phyloP scores from a whole-genome alignment of 352 stramenopile genomes.

The Phytopythium cucurbitacearum region DNA sequence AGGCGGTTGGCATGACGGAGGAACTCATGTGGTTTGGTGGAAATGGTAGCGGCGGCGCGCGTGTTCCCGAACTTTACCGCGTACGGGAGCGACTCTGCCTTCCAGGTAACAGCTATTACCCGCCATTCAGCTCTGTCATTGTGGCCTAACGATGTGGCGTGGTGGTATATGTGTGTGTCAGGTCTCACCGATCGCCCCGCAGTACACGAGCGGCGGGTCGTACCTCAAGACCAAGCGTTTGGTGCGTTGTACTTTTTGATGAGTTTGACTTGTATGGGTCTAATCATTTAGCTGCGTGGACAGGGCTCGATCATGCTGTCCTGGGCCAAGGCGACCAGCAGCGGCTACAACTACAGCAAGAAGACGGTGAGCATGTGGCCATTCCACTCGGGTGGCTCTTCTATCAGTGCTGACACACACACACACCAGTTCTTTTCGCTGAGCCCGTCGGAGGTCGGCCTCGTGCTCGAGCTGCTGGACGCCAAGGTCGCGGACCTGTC shows the following conservation, averaged over 20 bases:
- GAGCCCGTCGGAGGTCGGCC: constrained; percentile 68
- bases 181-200: constrained; percentile 55
- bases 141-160: not conserved
- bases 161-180: constrained; percentile 4
- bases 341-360: constrained; percentile 76
- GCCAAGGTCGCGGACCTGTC: constrained; percentile 55
- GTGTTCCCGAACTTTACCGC: constrained; percentile 75
- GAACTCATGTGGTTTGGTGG: not conserved
- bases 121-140: too few relatives aligned
- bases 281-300: constrained; percentile 1
- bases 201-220: constrained; percentile 56
- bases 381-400: not conserved
- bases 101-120: constrained; percentile 30
- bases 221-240: constrained; percentile 83
- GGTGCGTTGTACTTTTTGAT: constrained; percentile 19
- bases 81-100: constrained; percentile 70
- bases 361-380: constrained; percentile 49
- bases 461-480: constrained; percentile 77
- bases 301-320: constrained; percentile 82
- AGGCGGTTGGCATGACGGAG: not conserved
- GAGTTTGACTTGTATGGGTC: not conserved
- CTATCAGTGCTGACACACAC: constrained; percentile 6
- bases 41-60: constrained; percentile 35
- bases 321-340: constrained; percentile 69
- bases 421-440: constrained; percentile 73